phyloP scores from a whole-genome alignment of 2,329 filamentous ascomycete species.

The Cyanodermella asteris region DNA sequence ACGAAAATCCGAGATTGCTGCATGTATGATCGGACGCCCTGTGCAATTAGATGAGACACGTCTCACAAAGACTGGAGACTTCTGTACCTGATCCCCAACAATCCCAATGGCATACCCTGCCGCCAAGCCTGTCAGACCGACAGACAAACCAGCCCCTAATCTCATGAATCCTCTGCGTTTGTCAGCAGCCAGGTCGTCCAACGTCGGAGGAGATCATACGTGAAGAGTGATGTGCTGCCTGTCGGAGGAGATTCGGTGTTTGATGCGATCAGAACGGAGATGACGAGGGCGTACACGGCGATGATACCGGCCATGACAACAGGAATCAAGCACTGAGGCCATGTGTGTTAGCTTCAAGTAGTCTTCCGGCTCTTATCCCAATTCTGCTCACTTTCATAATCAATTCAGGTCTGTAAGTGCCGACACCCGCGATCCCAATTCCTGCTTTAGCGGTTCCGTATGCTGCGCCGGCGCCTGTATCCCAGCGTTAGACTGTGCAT shows the following conservation, averaged over 20 bases:
- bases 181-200: conserved; percentile 1
- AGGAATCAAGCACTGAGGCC: conserved; percentile 24
- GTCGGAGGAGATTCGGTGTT: conserved; percentile 54
- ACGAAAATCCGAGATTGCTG: conserved; percentile 89
- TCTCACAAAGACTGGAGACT: conserved; percentile 1
- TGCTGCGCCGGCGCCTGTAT: conserved; percentile 38
- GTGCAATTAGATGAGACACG: background rate
- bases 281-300: conserved; percentile 91
- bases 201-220: conserved; percentile 26
- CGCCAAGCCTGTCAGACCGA: conserved; percentile 78
- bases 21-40: conserved; percentile 85
- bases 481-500: background rate
- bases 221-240: conserved; percentile 62
- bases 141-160: conserved; percentile 69
- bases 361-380: no score
- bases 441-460: conserved; percentile 48
- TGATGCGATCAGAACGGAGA: conserved; percentile 84
- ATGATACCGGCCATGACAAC: conserved; percentile 95
- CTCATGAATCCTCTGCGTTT: conserved; percentile 64
- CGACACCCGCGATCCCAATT: conserved; percentile 45
- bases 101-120: conserved; percentile 93
- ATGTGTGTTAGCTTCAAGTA: no score
- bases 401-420: conserved; percentile 42
- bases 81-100: conserved; percentile 64
- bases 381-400: conserved; percentile 39